Conservation (phyloP, 495 filamentous ascomycete species). For the Pseudotulostoma volvatum region DNA sequence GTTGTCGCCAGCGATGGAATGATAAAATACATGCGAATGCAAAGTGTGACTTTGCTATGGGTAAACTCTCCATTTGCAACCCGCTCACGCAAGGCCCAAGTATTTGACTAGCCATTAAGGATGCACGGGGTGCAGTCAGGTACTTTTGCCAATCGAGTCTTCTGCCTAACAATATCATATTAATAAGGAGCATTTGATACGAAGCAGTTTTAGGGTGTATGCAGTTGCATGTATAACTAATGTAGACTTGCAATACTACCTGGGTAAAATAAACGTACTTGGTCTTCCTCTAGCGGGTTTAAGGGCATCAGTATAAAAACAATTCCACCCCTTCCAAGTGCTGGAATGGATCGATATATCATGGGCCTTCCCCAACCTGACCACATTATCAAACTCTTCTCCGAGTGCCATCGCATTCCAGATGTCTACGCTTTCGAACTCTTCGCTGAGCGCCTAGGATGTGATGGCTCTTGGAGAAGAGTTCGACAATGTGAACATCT, state of each 20-base stretch:
- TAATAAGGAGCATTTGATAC: background rate
- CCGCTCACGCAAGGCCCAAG: background rate
- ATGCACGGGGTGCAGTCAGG: background rate
- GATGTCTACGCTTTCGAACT: too few species aligned
- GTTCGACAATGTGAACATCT: background rate
- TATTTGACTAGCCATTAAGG: background rate
- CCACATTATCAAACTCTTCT: background rate
- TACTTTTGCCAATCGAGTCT: background rate
- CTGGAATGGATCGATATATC: background rate
- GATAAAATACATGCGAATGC: too few species aligned
- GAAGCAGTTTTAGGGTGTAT: background rate
- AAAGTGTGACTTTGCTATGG: too few species aligned
- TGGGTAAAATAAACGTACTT: background rate
- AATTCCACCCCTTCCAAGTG: background rate
- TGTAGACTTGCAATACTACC: too few species aligned
- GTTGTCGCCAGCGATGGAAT: too few species aligned
- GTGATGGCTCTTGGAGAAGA: too few species aligned
- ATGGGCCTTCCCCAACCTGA: background rate
- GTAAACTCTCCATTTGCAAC: background rate
- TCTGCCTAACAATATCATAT: background rate
- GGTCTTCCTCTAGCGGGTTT: background rate
- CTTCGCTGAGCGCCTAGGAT: too few species aligned
- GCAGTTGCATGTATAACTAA: too few species aligned
- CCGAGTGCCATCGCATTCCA: too few species aligned
- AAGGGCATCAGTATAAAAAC: background rate